phyloP scores from a whole-genome alignment of 768 basidiomycete species.

The Kondoa malvinella region DNA sequence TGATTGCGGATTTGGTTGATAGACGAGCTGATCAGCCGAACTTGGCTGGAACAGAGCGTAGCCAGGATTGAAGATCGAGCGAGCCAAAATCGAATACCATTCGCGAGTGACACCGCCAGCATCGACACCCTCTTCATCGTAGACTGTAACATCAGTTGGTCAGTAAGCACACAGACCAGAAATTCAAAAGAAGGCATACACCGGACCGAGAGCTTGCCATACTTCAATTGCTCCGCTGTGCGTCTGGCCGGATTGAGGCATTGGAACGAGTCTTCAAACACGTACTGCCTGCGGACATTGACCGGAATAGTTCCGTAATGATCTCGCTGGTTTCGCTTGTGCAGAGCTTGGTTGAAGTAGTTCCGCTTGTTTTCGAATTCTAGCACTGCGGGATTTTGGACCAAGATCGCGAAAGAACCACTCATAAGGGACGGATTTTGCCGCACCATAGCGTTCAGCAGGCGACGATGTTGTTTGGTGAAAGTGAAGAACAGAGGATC shows the following conservation, averaged over 20 bases:
- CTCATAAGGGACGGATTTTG: conserved; percentile 97
- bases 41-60: conserved; percentile 97
- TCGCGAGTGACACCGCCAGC: conserved; percentile 84
- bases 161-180: not conserved
- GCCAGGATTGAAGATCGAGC: conserved; percentile 98
- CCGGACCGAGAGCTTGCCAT: conserved; percentile 87
- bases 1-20: conserved; percentile 48
- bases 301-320: conserved; percentile 68
- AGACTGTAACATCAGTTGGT: conserved; percentile 30
- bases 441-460: conserved; percentile 85
- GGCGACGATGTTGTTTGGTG: not conserved
- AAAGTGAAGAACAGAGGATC: not conserved
- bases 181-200: conserved; percentile 38
- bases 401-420: conserved; percentile 88
- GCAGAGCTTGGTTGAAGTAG: conserved; percentile 81
- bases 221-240: conserved; percentile 88
- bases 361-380: conserved; percentile 99
- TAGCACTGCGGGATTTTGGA: conserved; percentile 86
- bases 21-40: conserved; percentile 82
- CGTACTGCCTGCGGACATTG: conserved; percentile 59
- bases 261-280: conserved; percentile 96
- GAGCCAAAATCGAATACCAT: conserved; percentile 62
- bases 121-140: conserved; percentile 94
- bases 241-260: conserved; percentile 56
- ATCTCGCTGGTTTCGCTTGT: conserved; percentile 65